Evolutionary conservation across 768 basidiomycete species (phyloP), one percentile per base, ranked within the genome.

Genomic region (Megacollybia marginata): DNA sequence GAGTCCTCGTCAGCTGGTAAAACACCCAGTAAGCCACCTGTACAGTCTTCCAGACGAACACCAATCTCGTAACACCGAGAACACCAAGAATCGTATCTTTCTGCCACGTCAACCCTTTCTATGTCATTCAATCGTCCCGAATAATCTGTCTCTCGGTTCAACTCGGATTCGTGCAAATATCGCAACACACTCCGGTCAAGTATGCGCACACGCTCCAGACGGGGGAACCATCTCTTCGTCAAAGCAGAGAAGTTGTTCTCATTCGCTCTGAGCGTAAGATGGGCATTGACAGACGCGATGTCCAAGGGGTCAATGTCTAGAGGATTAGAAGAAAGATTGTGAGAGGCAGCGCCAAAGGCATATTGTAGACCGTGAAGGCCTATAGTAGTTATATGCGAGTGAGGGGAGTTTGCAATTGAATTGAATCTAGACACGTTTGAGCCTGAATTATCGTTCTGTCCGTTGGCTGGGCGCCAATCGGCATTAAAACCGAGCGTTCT

Each of bases 1-100:
- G 57, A 61, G 2, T 55, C 61, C 10, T 67, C 69, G 40, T 67
- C 65, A 35, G 63, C 57, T 8, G 75, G 76, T 23, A 78, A 57
- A 1, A 66, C 70, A 0, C 88, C 88, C 34, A 90, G 64, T 47
- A 70, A 55, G 11, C 69, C 77, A 0, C 85, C 87, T 0, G 88
- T 88, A 57, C 87, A 89, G 61, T 90, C 88, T 64, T 90, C 86
- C 46, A 90, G 59, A 40, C 82, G 63, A 5, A 88, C 65, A 1
- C 76, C 73, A 60, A 75, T 69, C 16, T 56, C 53, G 0, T 65
- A 53, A 53, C 78, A 83, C 55, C 65, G 68, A 12, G 69, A 70
- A 76, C 80, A 85, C 88, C 88, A 89, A 44, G 72, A 66, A 55
- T 81, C 79, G 80, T 85, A 89, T 31, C 87, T 66, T 51, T 74